Evolutionary conservation across 1,284 basidiomycete species (phyloP), one percentile per base, ranked within the genome.

Genomic region (Mycena sp.): DNA sequence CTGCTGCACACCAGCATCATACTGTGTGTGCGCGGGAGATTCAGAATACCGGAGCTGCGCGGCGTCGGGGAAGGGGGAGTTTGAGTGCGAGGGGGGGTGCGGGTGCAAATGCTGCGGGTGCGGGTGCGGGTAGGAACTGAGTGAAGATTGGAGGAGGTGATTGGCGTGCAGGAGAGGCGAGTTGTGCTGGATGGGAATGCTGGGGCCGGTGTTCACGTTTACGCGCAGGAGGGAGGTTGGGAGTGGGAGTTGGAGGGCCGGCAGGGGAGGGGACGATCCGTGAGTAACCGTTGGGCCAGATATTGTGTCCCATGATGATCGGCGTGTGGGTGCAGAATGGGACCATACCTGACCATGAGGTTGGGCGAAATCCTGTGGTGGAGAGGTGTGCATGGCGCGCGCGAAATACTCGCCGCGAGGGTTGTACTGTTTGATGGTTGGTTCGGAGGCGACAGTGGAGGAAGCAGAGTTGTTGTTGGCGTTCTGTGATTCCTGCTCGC

Each of bases 141-240:
- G 43, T 2, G 30, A 0, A 16, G 12, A 1, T 6, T 25, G 23
- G 19, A 6, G 21, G 43, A 35, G 35, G 51, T n/a, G n/a, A n/a
- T 26, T 16, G 29, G 40, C 16, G 45, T 25, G 46, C 0, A 52
- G 21, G 55, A 29, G 43, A 4, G 53, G 54, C 26, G 52, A 55
- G 40, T 45, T n/a, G 44, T 25, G 32, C 29, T 56, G 52, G 52
- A 64, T 61, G 54, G 64, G 64, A 19, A 62, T 23, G 37, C 55
- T 54, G 4, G 59, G 64, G 43, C 37, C 19, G 19, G 56, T 66
- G 52, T 66, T 66, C 26, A 66, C 56, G 58, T 65, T 65, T 5
- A 65, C 63, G 43, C 54, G 56, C 30, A 56, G 52, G 52, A 59
- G 37, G 7, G 60, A 45, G 30, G 38, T n/a, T 16, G 58, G 59